Percentiles rank a stretch among this genome's conserved stretches.
These are phyloP conservation scores for Boletellus ananas DNA, from an alignment of 768 basidiomycete species.

Conservation along the genomic window DNA sequence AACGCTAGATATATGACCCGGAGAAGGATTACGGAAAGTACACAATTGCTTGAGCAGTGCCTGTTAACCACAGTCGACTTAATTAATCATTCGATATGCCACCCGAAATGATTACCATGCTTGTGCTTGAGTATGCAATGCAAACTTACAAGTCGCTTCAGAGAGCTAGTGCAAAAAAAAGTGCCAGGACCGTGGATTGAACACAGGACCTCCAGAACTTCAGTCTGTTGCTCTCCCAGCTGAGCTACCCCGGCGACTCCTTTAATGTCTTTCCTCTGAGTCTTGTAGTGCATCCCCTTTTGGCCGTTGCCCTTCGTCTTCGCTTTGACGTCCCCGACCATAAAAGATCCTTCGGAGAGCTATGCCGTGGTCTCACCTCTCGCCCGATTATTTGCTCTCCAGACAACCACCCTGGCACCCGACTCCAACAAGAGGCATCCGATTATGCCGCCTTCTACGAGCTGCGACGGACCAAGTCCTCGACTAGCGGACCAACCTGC, in stretches of 20 bases:
- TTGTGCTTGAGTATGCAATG: neutral
- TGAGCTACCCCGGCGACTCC: slow-evolving; percentile 58
- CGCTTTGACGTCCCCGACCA: neutral
- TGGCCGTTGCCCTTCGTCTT: too few species aligned
- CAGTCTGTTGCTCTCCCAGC: slow-evolving; percentile 76
- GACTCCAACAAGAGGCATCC: neutral
- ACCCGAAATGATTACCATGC: neutral
- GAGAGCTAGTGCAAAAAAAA: neutral
- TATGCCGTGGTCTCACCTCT: neutral
- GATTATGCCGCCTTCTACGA: neutral
- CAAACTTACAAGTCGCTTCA: neutral
- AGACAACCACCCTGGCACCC: neutral
- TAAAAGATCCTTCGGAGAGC: slow-evolving; percentile 2
- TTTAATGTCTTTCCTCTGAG: neutral
- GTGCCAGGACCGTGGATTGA: slow-evolving; percentile 76
- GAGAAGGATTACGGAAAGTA: slow-evolving; percentile 94
- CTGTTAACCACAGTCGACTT: neutral
- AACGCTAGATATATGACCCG: slow-evolving; percentile 78
- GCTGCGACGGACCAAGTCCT: neutral
- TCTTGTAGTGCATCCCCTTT: neutral
- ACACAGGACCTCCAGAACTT: slow-evolving; percentile 79
- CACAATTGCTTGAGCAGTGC: slow-evolving; percentile 53
- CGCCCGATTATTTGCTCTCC: neutral
- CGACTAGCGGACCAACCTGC: neutral
- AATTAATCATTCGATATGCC: neutral